Conservation (phyloP, 2,329 filamentous ascomycete genomes). For the Monilinia laxa region DNA sequence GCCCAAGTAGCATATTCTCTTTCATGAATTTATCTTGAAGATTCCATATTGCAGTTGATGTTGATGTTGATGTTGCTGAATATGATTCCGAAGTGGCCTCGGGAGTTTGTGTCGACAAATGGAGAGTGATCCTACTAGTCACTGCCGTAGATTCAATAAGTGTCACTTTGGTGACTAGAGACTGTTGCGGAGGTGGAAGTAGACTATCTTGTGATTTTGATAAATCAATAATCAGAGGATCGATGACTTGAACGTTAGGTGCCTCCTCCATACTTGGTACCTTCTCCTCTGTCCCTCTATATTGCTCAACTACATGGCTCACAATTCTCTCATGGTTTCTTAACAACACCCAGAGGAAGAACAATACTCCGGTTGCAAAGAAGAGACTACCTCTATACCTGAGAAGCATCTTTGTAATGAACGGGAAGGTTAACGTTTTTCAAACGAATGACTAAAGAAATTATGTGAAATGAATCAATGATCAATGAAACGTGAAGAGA, state of each 20-base stretch:
- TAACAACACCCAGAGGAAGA: conserved; percentile 16
- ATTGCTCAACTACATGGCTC: conserved; percentile 18
- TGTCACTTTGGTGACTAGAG: neutral
- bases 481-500: neutral
- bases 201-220: neutral
- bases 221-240: neutral
- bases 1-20: conserved; percentile 29
- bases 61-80: neutral
- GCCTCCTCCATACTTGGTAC: neutral
- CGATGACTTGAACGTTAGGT: neutral
- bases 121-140: conserved; percentile 5
- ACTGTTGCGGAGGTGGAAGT: neutral
- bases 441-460: neutral
- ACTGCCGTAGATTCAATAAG: neutral
- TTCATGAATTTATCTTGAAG: conserved; percentile 28
- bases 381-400: conserved; percentile 18
- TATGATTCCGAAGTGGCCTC: neutral
- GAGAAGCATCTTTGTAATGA: conserved; percentile 9
- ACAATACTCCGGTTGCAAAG: neutral
- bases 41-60: neutral
- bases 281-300: conserved; percentile 1
- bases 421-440: too few relatives aligned
- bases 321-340: conserved; percentile 4
- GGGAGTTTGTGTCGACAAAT: neutral
- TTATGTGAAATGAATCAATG: neutral